Evolutionary conservation across 2,329 filamentous ascomycete species (phyloP), one percentile per base, ranked within the genome.

Genomic region (Zopfia rhizophila): DNA sequence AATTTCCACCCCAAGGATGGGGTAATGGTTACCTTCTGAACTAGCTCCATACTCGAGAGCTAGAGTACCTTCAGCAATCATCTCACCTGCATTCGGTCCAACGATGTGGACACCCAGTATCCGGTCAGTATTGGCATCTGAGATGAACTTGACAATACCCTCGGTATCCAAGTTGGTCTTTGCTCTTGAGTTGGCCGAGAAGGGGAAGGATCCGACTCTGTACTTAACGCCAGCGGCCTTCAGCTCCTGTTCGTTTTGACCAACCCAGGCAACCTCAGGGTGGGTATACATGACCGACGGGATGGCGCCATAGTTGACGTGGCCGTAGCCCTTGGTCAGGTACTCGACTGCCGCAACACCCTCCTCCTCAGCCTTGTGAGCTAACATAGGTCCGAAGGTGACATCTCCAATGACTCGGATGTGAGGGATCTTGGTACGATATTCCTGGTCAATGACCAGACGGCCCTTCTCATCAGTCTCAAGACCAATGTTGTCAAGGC

Each of bases 211-310:
- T 73, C 94, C 94, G 68, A 92, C 81, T 68, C 90, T 90, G 86
- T 97, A 99, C 70, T 94, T 91, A 67, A 96, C 85, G 55, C 90
- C 91, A 54, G 88, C 83, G 58, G 86, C 85, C 84, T 97, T 97
- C 57, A 99, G 82, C 63, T 99, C 94, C 72, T 93, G 89, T 81
- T 99, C 94, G 74, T 87, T 97, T 81, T 97, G 92, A 48, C 94
- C 94, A 33, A 99, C 94, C 94, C 94, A 99, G 24, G 94, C 91
- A 58, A 97, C 94, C 76, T 99, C 94, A 23, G 94, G 94, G 79
- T 97, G 88, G 8, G 94, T 97, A 84, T 99, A 99, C 94, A 99
- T 99, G 78, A 99, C 94, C 23, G 90, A 94, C 58, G 94, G 94
- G 70, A 99, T 99, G 74, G 89, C 90, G 67, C 86, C 90, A 79